Evolutionary conservation across 2,329 filamentous ascomycete genomes (phyloP).

Genomic region (Pestalotiopsis sp.): DNA sequence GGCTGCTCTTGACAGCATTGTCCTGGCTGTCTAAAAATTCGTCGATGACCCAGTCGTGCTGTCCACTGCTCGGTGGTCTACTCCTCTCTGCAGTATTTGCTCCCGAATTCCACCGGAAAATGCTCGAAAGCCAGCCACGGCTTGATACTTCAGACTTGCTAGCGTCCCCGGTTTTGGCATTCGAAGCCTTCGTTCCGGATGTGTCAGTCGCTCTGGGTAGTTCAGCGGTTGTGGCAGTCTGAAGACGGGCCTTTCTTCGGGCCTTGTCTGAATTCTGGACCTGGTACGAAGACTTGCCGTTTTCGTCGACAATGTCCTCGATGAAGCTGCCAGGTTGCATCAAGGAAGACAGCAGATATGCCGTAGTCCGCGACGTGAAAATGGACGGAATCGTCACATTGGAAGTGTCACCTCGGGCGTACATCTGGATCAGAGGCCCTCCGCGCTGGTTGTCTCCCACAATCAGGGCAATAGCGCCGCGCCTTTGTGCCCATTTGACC

Average conservation of each 20-base stretch:
- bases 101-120: conserved; percentile 38
- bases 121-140: conserved; percentile 44
- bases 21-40: conserved; percentile 62
- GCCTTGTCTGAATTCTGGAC: conserved; percentile 48
- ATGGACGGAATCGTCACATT: conserved; percentile 92
- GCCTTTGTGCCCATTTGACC: conserved; percentile 91
- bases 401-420: conserved; percentile 92
- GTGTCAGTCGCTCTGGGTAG: conserved; percentile 26
- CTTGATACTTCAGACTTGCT: conserved; percentile 19
- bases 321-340: conserved; percentile 70
- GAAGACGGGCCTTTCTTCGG: conserved; percentile 34
- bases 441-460: conserved; percentile 92
- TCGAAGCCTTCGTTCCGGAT: conserved; percentile 23
- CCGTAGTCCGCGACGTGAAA: conserved; percentile 93
- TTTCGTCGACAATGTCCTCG: conserved; percentile 60
- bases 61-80: conserved; percentile 71
- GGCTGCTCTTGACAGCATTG: conserved; percentile 40
- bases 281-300: conserved; percentile 56
- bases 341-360: conserved; percentile 86
- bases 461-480: conserved; percentile 86
- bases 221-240: conserved; percentile 26
- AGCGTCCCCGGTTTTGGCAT: conserved; percentile 19
- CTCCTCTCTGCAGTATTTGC: conserved; percentile 41
- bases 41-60: conserved; percentile 71
- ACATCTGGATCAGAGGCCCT: conserved; percentile 93